phyloP scores from a whole-genome alignment of 495 filamentous ascomycete genomes.

The Penicillium tannophilum region DNA sequence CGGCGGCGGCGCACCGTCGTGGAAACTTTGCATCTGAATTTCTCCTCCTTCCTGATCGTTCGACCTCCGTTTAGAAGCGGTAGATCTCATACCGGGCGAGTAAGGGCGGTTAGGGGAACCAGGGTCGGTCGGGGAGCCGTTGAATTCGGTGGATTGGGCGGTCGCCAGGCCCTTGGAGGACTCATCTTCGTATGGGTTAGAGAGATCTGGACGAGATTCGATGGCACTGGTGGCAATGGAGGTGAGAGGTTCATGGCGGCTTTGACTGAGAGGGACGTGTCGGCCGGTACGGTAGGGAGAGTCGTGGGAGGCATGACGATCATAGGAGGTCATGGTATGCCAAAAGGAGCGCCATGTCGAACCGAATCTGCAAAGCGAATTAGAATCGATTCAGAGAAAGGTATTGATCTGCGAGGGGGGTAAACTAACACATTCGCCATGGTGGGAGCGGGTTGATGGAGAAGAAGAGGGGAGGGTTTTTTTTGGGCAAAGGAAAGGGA shows the following conservation, averaged over 20 bases:
- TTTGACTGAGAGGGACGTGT: slow-evolving; percentile 76
- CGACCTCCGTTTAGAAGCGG: slow-evolving; percentile 59
- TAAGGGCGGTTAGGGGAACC: slow-evolving; percentile 67
- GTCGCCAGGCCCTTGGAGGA: slow-evolving; percentile 55
- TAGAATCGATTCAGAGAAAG: not conserved
- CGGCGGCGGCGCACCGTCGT: slow-evolving; percentile 85
- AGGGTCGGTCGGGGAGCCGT: slow-evolving; percentile 60
- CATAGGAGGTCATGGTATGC: slow-evolving; percentile 89
- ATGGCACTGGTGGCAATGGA: slow-evolving; percentile 77
- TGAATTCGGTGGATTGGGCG: slow-evolving; percentile 57
- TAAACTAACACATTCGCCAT: slow-evolving; percentile 32
- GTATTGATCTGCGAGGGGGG: not conserved
- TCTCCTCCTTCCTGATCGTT: slow-evolving; percentile 68
- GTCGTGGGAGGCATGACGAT: slow-evolving; percentile 80
- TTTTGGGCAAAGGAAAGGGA: slow-evolving; percentile 8
- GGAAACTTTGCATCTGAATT: slow-evolving; percentile 96
- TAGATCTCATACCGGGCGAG: slow-evolving; percentile 85
- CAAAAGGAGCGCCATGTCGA: slow-evolving; percentile 78
- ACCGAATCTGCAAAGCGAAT: slow-evolving; percentile 50
- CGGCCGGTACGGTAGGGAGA: slow-evolving; percentile 82
- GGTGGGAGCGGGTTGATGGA: slow-evolving; percentile 14
- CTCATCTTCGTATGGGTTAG: slow-evolving; percentile 74
- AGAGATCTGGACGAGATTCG: slow-evolving; percentile 75
- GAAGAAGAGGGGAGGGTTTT: slow-evolving; percentile 6
- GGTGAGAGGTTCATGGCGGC: slow-evolving; percentile 70